phyloP scores from a whole-genome alignment of 139 green algal species.

The Chlamydomonas sp. region DNA sequence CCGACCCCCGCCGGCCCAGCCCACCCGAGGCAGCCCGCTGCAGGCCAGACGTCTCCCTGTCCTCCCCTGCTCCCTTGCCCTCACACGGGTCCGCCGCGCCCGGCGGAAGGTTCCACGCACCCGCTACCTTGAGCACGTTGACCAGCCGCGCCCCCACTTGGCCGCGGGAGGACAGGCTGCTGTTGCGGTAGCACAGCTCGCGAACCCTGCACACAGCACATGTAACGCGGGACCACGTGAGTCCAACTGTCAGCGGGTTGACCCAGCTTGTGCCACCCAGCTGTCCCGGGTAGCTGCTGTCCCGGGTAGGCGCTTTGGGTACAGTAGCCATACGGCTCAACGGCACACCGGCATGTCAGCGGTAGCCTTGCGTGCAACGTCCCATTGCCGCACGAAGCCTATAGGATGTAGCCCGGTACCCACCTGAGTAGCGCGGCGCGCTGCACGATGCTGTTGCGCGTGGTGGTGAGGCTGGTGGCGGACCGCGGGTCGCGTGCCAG shows the following conservation, averaged over 20 bases:
- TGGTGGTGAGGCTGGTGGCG: background rate
- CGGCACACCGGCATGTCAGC: background rate
- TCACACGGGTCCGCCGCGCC: background rate
- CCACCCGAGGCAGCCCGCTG: no score
- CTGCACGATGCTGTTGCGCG: background rate
- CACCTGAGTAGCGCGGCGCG: constrained; percentile 12
- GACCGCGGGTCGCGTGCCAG: constrained; percentile 1
- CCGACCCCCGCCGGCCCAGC: no score
- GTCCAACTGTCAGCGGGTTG: background rate
- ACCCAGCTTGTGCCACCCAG: no score
- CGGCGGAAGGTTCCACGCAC: background rate
- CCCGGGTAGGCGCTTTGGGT: no score
- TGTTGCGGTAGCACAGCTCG: background rate
- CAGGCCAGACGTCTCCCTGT: no score
- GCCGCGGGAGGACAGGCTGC: background rate
- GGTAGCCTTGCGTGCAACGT: background rate
- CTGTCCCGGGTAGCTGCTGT: no score
- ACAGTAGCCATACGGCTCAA: no score
- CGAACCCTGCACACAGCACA: background rate
- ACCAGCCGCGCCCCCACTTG: background rate
- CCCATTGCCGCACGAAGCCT: background rate
- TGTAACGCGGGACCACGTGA: background rate
- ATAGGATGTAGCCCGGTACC: background rate
- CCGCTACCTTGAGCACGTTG: background rate
- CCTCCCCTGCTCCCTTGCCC: no score